Evolutionary conservation across 2,329 filamentous ascomycete genomes (phyloP).

Genomic region (Drechslera avenae): DNA sequence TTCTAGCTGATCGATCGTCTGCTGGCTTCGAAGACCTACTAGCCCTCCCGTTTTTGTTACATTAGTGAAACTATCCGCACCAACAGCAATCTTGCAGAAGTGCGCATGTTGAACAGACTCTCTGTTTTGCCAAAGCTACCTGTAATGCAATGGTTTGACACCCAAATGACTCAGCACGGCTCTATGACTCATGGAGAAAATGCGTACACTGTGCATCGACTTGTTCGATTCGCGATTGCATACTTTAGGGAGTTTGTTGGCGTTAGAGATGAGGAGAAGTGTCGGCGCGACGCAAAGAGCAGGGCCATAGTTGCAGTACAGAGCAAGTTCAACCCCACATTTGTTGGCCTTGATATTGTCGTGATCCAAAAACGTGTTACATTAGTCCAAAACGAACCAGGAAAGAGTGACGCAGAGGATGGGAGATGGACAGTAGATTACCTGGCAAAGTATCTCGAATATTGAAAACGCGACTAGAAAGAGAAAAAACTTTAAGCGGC

Average conservation of each 20-base stretch:
- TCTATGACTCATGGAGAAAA: too few relatives aligned
- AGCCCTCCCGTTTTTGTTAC: conserved; percentile 65
- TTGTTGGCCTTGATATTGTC: conserved; percentile 58
- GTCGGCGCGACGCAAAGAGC: conserved; percentile 47
- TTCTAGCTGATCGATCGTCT: conserved; percentile 59
- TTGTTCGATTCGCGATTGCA: conserved; percentile 63
- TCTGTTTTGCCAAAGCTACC: conserved; percentile 63
- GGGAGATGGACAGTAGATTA: conserved; percentile 56
- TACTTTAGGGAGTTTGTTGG: conserved; percentile 61
- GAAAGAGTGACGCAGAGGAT: conserved; percentile 59
- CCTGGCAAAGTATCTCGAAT: conserved; percentile 36
- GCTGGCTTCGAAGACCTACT: conserved; percentile 56
- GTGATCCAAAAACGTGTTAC: conserved; percentile 61
- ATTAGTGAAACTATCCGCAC: conserved; percentile 62
- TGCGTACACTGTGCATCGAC: too few relatives aligned
- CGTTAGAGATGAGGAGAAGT: conserved; percentile 60
- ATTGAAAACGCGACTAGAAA: not conserved
- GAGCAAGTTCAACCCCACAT: conserved; percentile 47
- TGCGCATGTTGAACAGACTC: conserved; percentile 62
- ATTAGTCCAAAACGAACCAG: conserved; percentile 61
- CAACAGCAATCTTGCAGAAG: conserved; percentile 61
- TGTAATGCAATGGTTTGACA: conserved; percentile 64
- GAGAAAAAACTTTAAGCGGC: not conserved
- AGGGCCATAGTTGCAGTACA: conserved; percentile 56
- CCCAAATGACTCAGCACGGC: too few relatives aligned